Evolutionary conservation across 352 stramenopile species (phyloP).

Genomic region (Phytophthora sojae): DNA sequence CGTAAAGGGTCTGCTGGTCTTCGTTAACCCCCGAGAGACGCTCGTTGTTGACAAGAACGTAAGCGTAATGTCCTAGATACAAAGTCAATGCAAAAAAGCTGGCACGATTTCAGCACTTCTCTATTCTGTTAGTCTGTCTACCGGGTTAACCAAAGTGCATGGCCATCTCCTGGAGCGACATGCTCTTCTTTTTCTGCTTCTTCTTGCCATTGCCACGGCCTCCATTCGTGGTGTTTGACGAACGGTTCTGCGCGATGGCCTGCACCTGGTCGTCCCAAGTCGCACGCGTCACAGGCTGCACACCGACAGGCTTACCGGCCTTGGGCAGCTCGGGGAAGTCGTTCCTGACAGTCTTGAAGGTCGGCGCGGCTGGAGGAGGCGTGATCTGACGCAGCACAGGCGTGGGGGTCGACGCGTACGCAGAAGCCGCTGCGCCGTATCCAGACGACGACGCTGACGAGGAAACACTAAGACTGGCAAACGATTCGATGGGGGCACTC

Average conservation of each 20-base stretch:
- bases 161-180: constrained; percentile 82
- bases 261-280: constrained; percentile 87
- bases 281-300: constrained; percentile 79
- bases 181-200: constrained; percentile 89
- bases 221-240: constrained; percentile 23
- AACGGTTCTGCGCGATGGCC: constrained; percentile 71
- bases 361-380: constrained; percentile 27
- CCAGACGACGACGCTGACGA: constrained; percentile 36
- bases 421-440: constrained; percentile 42
- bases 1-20: neutral
- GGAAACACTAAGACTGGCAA: constrained; percentile 52
- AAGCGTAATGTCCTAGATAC: neutral
- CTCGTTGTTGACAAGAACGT: neutral
- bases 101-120: neutral
- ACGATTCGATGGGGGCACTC: constrained; percentile 59
- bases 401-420: constrained; percentile 43
- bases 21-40: neutral
- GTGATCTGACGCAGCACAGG: constrained; percentile 36
- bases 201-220: constrained; percentile 54
- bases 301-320: constrained; percentile 58
- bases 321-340: constrained; percentile 84
- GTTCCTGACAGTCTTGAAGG: constrained; percentile 63
- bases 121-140: neutral
- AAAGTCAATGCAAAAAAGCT: neutral
- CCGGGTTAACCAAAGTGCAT: constrained; percentile 76